Evolutionary conservation across 2,329 filamentous ascomycete species (phyloP).

Genomic region (Tothia fuscella): DNA sequence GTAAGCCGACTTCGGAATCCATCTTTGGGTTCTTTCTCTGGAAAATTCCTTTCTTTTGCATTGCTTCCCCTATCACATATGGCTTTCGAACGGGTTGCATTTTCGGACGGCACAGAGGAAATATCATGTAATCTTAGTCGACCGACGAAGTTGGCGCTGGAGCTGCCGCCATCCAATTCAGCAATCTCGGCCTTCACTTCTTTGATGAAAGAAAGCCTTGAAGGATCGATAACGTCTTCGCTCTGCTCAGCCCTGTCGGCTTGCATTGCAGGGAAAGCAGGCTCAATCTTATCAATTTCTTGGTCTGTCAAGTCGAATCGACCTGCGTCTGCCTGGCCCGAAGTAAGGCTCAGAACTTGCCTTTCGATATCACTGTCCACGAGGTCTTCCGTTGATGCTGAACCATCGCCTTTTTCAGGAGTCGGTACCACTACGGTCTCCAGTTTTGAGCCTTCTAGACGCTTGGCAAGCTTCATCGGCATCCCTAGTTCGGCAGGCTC

Average conservation of each 20-base stretch:
- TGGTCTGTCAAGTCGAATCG: not conserved
- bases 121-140: not conserved
- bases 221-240: not conserved
- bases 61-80: too few relatives aligned
- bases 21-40: not conserved
- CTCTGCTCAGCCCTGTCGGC: not conserved
- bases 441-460: conserved; percentile 17
- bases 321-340: not conserved
- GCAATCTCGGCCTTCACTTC: not conserved
- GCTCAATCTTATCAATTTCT: not conserved
- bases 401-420: not conserved
- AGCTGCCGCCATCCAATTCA: not conserved
- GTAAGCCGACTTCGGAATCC: not conserved
- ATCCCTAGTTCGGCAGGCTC: conserved; percentile 53
- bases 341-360: not conserved
- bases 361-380: not conserved
- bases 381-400: not conserved
- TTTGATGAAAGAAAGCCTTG: not conserved
- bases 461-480: conserved; percentile 44
- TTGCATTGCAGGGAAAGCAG: too few relatives aligned
- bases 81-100: not conserved
- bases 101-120: not conserved
- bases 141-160: not conserved
- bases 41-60: too few relatives aligned
- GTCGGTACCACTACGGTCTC: too few relatives aligned